These are phyloP conservation scores for Fusarium sp. DNA, from an alignment of 2,329 filamentous ascomycete genomes.

Conservation along the genomic window DNA sequence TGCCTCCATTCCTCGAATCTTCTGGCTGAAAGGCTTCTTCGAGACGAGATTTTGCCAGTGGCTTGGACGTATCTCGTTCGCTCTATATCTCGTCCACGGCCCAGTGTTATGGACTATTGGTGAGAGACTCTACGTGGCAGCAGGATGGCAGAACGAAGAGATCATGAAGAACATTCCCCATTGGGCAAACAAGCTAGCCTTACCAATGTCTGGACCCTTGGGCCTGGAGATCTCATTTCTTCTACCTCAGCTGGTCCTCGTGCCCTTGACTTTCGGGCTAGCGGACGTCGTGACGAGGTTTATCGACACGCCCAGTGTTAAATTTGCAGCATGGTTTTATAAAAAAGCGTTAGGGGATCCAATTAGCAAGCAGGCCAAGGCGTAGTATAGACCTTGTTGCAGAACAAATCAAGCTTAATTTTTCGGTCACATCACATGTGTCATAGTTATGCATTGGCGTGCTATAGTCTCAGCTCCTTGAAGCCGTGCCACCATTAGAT, in stretches of 20 bases:
- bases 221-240: slow-evolving; percentile 73
- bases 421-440: not conserved
- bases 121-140: slow-evolving; percentile 72
- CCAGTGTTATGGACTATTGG: slow-evolving; percentile 70
- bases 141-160: slow-evolving; percentile 65
- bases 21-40: slow-evolving; percentile 69
- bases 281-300: slow-evolving; percentile 68
- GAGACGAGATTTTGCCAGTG: slow-evolving; percentile 70
- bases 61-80: slow-evolving; percentile 71
- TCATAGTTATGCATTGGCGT: slow-evolving; percentile 5
- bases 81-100: slow-evolving; percentile 74
- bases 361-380: slow-evolving; percentile 34
- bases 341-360: slow-evolving; percentile 53
- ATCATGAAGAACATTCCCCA: slow-evolving; percentile 64
- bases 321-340: slow-evolving; percentile 69
- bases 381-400: slow-evolving; percentile 5
- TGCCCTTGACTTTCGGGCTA: slow-evolving; percentile 70
- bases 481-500: not conserved
- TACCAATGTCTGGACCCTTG: slow-evolving; percentile 67
- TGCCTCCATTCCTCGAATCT: slow-evolving; percentile 67
- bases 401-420: slow-evolving; percentile 37
- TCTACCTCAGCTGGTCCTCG: slow-evolving; percentile 68
- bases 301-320: slow-evolving; percentile 72
- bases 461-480: not conserved
- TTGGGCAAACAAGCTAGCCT: slow-evolving; percentile 68